Base-by-base conservation (phyloP, 495 filamentous ascomycete genomes). In the Neurospora sp. region DNA sequence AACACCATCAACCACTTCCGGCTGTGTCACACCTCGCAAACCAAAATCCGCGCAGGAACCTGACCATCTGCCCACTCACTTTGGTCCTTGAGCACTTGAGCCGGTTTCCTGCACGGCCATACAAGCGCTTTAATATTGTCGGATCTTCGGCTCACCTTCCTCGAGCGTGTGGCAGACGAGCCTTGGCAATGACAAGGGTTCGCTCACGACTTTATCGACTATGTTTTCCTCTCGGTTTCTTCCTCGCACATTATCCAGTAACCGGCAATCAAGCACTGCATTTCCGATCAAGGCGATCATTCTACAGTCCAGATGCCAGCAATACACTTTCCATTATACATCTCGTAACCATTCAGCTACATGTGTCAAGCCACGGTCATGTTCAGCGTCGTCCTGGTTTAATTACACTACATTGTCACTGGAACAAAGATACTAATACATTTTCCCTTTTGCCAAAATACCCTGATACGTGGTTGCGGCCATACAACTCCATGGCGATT, bases 81-180 rank as follows among this genome's bases (percentile, higher is more conserved):
- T 65, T 37, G 53, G 27, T 65, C 27, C 53, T 35, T 18, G 27
- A 35, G 53, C 53, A 65, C 3, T 35, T 14, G 12, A 9, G 53
- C 27, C 14, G 22, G 65, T 75, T 73, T 65, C 68, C 69, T 22
- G 72, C 74, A 68, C 68, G 48, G 69, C 42, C 72, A 59, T 72
- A 41, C 14, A 22, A 61, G 45, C 40, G 20, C 73, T 31, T 75
- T 48, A 31, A 70, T 69, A 42, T 74, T 74, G 72, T 78, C 77
- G 77, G 76, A 68, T 79, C n/a, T 75, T 79, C 76, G 78, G 78
- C 73, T 72, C 73, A 74, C 53, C 61, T 72, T 73, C 70, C 68
- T 72, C 70, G 44, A 71, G 45, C 73, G 39, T 76, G 74, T 77
- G 73, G 75, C 77, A 76, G 73, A 76, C 53, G 53, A 65, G 53